A percentile compares a stretch with the other conserved stretches of the same genome.
phyloP scores from a whole-genome alignment of 352 stramenopile species.

The Elongisporangium undulatum region DNA sequence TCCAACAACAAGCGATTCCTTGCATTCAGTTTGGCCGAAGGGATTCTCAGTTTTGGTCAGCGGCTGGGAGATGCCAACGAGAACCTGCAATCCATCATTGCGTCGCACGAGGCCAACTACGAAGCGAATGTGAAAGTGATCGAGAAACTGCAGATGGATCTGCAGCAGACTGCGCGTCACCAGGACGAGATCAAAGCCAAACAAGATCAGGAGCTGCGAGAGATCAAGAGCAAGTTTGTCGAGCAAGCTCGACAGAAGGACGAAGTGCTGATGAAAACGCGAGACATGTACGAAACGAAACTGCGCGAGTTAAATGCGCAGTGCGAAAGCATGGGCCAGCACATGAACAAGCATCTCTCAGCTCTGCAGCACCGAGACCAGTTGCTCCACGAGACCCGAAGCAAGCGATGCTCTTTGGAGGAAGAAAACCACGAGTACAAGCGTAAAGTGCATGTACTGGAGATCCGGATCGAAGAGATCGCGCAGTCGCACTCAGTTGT shows the following conservation, averaged over 20 bases:
- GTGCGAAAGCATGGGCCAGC: slow-evolving; percentile 63
- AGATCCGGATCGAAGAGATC: slow-evolving; percentile 74
- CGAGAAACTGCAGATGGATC: slow-evolving; percentile 50
- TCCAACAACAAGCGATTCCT: slow-evolving; percentile 60
- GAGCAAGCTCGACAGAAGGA: slow-evolving; percentile 74
- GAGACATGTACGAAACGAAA: slow-evolving; percentile 62
- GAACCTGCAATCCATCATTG: slow-evolving; percentile 49
- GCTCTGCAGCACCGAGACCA: slow-evolving; percentile 65
- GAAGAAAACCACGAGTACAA: slow-evolving; percentile 77
- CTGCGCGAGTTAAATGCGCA: slow-evolving; percentile 54
- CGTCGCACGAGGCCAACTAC: slow-evolving; percentile 37
- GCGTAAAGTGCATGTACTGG: slow-evolving; percentile 70
- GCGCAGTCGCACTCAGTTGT: slow-evolving; percentile 54
- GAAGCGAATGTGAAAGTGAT: slow-evolving; percentile 39
- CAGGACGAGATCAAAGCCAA: slow-evolving; percentile 53
- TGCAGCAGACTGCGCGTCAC: slow-evolving; percentile 49
- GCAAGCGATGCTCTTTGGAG: slow-evolving; percentile 48
- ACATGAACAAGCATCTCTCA: slow-evolving; percentile 74
- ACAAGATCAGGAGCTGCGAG: slow-evolving; percentile 65
- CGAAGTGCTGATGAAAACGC: slow-evolving; percentile 42
- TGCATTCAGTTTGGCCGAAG: slow-evolving; percentile 56
- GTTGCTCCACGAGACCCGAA: slow-evolving; percentile 58
- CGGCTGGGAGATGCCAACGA: slow-evolving; percentile 47
- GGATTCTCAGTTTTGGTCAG: slow-evolving; percentile 50
- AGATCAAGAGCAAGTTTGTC: slow-evolving; percentile 46